Base-by-base conservation (phyloP, 2,329 filamentous ascomycete species). In the Talaromyces sp. region DNA sequence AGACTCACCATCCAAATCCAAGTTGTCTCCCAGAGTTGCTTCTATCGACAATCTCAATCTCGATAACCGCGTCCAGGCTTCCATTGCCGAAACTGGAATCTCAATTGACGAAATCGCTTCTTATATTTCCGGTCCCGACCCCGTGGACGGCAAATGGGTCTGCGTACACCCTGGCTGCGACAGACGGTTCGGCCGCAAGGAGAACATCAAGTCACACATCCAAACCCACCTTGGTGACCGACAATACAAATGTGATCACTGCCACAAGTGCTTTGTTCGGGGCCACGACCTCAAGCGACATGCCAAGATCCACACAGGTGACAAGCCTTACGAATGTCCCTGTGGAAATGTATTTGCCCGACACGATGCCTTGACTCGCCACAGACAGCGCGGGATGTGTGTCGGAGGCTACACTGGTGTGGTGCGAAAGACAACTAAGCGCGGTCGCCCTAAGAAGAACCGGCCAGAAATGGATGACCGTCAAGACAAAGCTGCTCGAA, bases 171-270 rank as follows among this genome's bases (percentile, higher is more conserved):
- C 91, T 8, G 88, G 87, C 31, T 99, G 95, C 76, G 85, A 88
- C 68, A 96, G 96, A 76, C 86, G 88, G 59, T 98, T 99, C 73
- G 94, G 93, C n/a, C 87, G 95, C 68, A 96, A 97, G 75, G 95
- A 99, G 76, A 98, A 99, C 78, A 97, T 98, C 81, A 96, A 96
- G 75, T 96, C 93, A 0, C 95, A 99, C 75, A 91, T 99, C 14
- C 95, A 99, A 78, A 99, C 95, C 3, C 95, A 99, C 77, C 88
- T 99, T 66, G 95, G 96, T 70, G 95, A 99, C 75, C 86, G 95
- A 55, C 95, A 97, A 74, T 99, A 92, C 79, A 89, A 91, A 75
- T 99, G 95, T 78, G 92, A 94, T 53, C 89, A 90, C 60, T 99
- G 95, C 80, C 84, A 89, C 58, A 98, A 98, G 79, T 94, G 92